A percentile compares a stretch with the other conserved stretches of the same genome.
These are phyloP conservation scores for Cyberlindnera subsufficiens DNA, from an alignment of 805 yeast genomes.

Conservation along the genomic window DNA sequence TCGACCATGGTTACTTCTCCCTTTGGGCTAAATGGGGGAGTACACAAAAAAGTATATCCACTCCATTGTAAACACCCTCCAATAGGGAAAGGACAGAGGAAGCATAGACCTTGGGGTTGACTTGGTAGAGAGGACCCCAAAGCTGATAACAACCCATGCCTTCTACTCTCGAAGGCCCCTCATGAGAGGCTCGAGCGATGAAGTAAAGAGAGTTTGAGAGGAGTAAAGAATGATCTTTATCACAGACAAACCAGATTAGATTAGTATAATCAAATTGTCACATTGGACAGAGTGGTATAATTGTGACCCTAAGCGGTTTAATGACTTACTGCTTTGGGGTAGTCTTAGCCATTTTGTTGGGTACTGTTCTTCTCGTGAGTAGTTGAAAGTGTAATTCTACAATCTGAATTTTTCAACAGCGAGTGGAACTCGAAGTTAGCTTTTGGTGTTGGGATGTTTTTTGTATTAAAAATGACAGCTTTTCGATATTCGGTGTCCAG, in stretches of 20 bases:
- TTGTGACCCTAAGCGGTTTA: background rate
- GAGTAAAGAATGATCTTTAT: constrained; percentile 20
- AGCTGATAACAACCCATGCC: constrained; percentile 24
- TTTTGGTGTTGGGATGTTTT: background rate
- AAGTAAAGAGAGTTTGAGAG: constrained; percentile 1
- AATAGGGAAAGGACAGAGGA: constrained; percentile 24
- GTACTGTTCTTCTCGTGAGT: background rate
- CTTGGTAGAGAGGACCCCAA: constrained; percentile 10
- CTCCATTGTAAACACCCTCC: background rate
- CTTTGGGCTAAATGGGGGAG: constrained; percentile 1
- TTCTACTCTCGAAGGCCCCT: constrained; percentile 10
- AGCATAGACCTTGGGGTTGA: constrained; percentile 16
- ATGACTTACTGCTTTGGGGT: constrained; percentile 26
- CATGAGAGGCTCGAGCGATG: background rate
- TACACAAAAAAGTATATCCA: background rate
- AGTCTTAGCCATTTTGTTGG: constrained; percentile 22
- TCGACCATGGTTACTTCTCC: constrained; percentile 22
- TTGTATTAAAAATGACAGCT: background rate
- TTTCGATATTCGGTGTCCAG: background rate
- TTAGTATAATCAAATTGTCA: background rate
- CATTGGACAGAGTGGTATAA: background rate
- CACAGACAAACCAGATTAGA: constrained; percentile 6
- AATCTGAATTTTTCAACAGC: background rate
- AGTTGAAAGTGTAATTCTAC: background rate
- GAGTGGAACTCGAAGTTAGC: background rate